A percentile compares a stretch with the other conserved stretches of the same genome.
Conservation (phyloP, 2,329 filamentous ascomycete genomes). For the Fusarium torreyae region DNA sequence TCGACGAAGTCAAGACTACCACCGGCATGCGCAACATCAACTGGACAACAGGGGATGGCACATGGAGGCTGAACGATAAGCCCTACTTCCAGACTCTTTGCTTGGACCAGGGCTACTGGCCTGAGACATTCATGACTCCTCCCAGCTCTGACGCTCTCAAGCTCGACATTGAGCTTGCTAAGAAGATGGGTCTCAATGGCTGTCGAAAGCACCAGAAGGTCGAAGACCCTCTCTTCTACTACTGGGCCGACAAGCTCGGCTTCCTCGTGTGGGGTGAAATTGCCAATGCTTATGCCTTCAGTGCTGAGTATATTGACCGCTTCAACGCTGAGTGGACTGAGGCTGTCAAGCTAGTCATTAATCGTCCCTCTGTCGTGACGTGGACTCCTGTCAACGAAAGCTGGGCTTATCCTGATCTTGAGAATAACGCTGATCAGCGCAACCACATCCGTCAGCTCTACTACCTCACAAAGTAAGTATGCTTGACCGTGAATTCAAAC, state of each 20-base stretch:
- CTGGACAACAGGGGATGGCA: slow-evolving; percentile 71
- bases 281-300: slow-evolving; percentile 76
- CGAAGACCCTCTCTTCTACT: slow-evolving; percentile 72
- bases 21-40: slow-evolving; percentile 73
- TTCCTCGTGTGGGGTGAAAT: slow-evolving; percentile 77
- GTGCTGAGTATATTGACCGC: slow-evolving; percentile 68
- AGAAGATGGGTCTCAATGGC: slow-evolving; percentile 75
- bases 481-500: slow-evolving; percentile 34
- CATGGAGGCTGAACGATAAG: slow-evolving; percentile 71
- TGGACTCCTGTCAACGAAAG: slow-evolving; percentile 78
- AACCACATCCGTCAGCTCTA: slow-evolving; percentile 76
- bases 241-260: slow-evolving; percentile 73
- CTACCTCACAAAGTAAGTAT: slow-evolving; percentile 71
- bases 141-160: slow-evolving; percentile 63
- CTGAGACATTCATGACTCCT: slow-evolving; percentile 72
- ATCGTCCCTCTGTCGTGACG: slow-evolving; percentile 74
- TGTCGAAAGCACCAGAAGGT: slow-evolving; percentile 77
- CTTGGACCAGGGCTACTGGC: slow-evolving; percentile 77
- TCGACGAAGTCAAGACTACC: slow-evolving; percentile 72
- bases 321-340: slow-evolving; percentile 77
- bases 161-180: slow-evolving; percentile 68
- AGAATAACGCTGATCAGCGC: slow-evolving; percentile 69
- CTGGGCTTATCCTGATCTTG: slow-evolving; percentile 75
- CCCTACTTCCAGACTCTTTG: slow-evolving; percentile 73
- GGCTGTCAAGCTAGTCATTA: slow-evolving; percentile 74